Evolutionary conservation across 208 protist genomes (phyloP).

Genomic region (Trypanosoma congolense): DNA sequence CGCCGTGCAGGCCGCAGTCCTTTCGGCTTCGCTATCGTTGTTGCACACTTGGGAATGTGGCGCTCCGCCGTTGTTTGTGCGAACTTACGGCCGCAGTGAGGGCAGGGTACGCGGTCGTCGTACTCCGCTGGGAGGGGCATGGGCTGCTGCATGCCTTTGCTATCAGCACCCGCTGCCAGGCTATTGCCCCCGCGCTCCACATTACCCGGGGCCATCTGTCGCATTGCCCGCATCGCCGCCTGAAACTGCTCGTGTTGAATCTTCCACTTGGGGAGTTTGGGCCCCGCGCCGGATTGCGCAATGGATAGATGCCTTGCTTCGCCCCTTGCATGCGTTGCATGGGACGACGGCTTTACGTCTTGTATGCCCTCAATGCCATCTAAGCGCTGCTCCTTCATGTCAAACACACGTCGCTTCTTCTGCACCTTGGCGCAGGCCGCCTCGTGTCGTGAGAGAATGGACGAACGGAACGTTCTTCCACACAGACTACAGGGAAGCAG

Average conservation of each 20-base stretch:
- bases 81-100: constrained; percentile 88
- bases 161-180: not conserved
- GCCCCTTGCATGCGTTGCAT: constrained; percentile 1
- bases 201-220: constrained; percentile 25
- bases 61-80: constrained; percentile 66
- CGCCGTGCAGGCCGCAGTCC: constrained; percentile 58
- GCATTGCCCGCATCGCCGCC: constrained; percentile 78
- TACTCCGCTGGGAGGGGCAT: constrained; percentile 40
- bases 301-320: not conserved
- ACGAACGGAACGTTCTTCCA: constrained; percentile 66
- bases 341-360: constrained; percentile 21
- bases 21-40: constrained; percentile 83
- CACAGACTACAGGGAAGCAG: constrained; percentile 51
- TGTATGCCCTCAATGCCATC: constrained; percentile 73
- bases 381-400: constrained; percentile 64
- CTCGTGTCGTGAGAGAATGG: constrained; percentile 60
- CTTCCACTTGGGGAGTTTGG: constrained; percentile 88
- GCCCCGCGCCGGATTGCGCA: not conserved
- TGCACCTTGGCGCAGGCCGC: constrained; percentile 50
- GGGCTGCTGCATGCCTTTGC: constrained; percentile 25
- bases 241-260: constrained; percentile 87
- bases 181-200: not conserved
- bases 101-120: constrained; percentile 82
- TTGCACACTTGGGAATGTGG: constrained; percentile 89
- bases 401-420: constrained; percentile 62